These are phyloP conservation scores for Pecoramyces ruminantium DNA, from an alignment of 192 early-diverging fungal species.

Conservation along the genomic window DNA sequence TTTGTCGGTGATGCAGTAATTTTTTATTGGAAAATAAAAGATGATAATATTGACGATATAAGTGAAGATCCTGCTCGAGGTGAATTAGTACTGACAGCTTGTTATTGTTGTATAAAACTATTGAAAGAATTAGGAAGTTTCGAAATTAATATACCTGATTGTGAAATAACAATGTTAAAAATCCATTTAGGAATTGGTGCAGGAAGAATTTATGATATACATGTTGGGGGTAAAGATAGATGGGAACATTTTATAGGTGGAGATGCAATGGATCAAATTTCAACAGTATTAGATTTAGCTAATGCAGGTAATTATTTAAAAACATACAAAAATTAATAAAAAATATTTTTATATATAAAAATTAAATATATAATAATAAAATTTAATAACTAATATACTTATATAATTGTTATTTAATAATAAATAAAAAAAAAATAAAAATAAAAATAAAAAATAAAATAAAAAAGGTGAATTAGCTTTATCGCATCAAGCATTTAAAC, in stretches of 20 bases:
- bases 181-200: conserved; percentile 38
- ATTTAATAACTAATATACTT: no score
- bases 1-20: conserved; percentile 37
- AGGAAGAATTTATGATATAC: conserved; percentile 22
- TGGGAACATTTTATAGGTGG: conserved; percentile 39
- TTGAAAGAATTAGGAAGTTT: conserved; percentile 22
- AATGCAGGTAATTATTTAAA: conserved; percentile 14
- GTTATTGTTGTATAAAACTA: conserved; percentile 20
- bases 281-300: conserved; percentile 24
- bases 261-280: conserved; percentile 25
- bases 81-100: conserved; percentile 25
- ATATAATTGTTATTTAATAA: no score
- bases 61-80: conserved; percentile 10
- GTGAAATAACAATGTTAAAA: conserved; percentile 8
- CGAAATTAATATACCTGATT: conserved; percentile 21
- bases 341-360: no score
- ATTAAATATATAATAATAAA: background rate
- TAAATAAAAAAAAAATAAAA: no score
- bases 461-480: conserved; percentile 23
- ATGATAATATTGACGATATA: background rate
- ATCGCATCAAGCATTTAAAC: conserved; percentile 27
- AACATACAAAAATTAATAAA: background rate
- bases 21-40: conserved; percentile 27
- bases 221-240: conserved; percentile 21
- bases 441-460: no score